Percentiles rank a stretch among this genome's conserved stretches.
phyloP scores from a whole-genome alignment of 140 eudicot genomes.

The Anethum foeniculum region DNA sequence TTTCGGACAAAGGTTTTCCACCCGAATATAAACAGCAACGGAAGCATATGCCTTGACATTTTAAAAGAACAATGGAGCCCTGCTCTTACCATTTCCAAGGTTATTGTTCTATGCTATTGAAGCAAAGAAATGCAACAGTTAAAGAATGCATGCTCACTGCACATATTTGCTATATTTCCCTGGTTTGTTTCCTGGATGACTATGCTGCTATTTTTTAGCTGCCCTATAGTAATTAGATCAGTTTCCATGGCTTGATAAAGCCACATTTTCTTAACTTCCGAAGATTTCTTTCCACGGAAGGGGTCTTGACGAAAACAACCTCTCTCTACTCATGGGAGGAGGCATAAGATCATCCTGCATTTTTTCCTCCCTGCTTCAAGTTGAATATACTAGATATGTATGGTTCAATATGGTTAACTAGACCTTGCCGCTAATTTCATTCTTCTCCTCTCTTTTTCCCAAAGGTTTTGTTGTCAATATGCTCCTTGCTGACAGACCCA shows the following conservation, averaged over 20 bases:
- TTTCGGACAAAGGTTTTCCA: constrained; percentile 12
- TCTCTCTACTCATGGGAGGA: background rate
- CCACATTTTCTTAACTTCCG: background rate
- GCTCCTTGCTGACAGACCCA: constrained; percentile 25
- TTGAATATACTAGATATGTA: background rate
- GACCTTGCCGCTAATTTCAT: background rate
- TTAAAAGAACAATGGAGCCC: constrained; percentile 14
- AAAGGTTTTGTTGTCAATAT: constrained; percentile 22
- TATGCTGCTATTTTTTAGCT: background rate
- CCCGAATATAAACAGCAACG: constrained; percentile 12
- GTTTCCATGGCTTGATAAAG: background rate
- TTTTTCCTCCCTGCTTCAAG: background rate
- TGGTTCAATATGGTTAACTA: background rate
- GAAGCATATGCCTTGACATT: constrained; percentile 12
- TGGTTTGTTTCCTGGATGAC: background rate
- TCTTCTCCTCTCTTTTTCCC: background rate
- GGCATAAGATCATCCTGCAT: background rate
- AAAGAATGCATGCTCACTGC: background rate
- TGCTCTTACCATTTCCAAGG: constrained; percentile 14
- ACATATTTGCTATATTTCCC: background rate
- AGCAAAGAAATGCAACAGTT: background rate
- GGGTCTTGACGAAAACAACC: background rate
- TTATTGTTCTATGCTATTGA: background rate
- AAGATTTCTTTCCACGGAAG: background rate
- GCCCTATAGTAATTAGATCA: background rate